Evolutionary conservation across 2,329 filamentous ascomycete species (phyloP).

Genomic region (Talaromyces sp.): DNA sequence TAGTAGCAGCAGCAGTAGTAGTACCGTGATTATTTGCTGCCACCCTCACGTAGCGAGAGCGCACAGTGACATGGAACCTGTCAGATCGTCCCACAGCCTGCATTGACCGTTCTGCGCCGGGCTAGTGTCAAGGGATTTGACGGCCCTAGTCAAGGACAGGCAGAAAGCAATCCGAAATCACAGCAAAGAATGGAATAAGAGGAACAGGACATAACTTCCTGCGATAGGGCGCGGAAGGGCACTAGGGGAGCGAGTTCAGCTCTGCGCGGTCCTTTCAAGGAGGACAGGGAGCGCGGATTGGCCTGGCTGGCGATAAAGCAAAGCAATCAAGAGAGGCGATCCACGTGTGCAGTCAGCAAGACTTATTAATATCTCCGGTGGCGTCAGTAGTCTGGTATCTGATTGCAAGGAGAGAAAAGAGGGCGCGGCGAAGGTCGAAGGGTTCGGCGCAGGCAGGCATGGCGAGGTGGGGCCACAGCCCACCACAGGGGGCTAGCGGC

Average conservation of each 20-base stretch:
- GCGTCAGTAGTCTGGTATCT: background rate
- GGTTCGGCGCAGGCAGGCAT: too few relatives aligned
- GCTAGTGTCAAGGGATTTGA: background rate
- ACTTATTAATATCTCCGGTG: background rate
- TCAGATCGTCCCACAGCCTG: background rate
- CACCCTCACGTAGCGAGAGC: background rate
- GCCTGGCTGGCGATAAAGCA: background rate
- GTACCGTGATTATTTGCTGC: background rate
- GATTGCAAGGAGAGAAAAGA: background rate
- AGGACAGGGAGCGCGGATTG: background rate
- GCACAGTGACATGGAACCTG: conserved; percentile 8
- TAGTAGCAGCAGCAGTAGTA: too few relatives aligned
- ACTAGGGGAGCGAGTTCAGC: background rate
- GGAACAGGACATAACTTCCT: background rate
- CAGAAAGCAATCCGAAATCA: background rate
- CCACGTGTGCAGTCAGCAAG: background rate
- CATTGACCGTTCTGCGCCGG: background rate
- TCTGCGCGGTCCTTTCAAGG: background rate
- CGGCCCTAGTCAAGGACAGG: background rate
- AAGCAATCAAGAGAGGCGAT: background rate
- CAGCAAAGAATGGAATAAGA: background rate
- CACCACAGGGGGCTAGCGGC: background rate
- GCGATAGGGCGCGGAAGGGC: background rate
- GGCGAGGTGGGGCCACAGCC: background rate
- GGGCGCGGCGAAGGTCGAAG: background rate